These are phyloP conservation scores for Fragaria vesca DNA, from an alignment of 306 rosid species.

Conservation along the genomic window DNA sequence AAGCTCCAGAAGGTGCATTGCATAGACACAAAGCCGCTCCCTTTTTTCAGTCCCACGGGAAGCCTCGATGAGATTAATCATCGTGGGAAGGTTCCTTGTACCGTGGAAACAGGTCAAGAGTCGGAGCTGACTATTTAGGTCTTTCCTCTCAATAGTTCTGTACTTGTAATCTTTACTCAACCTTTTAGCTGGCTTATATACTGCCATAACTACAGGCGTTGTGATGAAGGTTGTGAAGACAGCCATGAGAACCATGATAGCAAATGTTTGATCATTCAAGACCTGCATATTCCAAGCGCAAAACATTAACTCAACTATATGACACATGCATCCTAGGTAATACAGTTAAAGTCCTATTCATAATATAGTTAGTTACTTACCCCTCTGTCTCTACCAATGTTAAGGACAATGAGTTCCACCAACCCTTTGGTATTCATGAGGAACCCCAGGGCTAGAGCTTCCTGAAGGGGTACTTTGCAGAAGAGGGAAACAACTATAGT, in stretches of 20 bases:
- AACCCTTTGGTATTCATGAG: constrained; percentile 92
- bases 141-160: constrained; percentile 55
- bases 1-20: constrained; percentile 84
- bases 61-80: constrained; percentile 74
- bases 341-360: not conserved
- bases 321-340: not conserved
- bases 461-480: constrained; percentile 56
- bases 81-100: constrained; percentile 58
- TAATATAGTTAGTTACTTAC: constrained; percentile 25
- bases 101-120: constrained; percentile 67
- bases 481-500: constrained; percentile 51
- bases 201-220: constrained; percentile 66
- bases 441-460: constrained; percentile 73
- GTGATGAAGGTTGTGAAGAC: constrained; percentile 83
- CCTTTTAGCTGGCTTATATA: constrained; percentile 66
- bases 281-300: constrained; percentile 46
- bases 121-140: constrained; percentile 51
- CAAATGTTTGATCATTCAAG: constrained; percentile 82
- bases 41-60: constrained; percentile 68
- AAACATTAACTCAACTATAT: not conserved
- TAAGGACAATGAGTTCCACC: constrained; percentile 88
- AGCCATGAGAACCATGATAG: constrained; percentile 94
- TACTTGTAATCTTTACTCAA: constrained; percentile 41
- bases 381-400: constrained; percentile 90
- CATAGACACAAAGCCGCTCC: constrained; percentile 67